A percentile compares a stretch with the other conserved stretches of the same genome.
phyloP scores from a whole-genome alignment of 352 stramenopile genomes.

The Phytophthora megakarya region DNA sequence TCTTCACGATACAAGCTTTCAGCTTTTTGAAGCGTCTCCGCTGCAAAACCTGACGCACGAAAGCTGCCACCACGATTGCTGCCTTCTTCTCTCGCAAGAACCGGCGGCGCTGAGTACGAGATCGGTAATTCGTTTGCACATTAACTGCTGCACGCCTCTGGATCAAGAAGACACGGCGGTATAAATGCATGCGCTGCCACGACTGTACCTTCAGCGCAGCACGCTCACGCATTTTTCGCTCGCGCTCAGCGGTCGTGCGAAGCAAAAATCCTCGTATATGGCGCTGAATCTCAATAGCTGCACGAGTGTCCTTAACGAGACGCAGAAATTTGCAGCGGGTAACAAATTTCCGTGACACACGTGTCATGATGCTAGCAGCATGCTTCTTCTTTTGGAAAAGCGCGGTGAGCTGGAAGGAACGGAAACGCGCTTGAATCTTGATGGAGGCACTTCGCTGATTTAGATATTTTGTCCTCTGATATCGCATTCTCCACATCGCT shows the following conservation, averaged over 20 bases:
- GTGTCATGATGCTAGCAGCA: constrained; percentile 46
- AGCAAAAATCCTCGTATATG: constrained; percentile 59
- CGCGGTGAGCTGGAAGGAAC: constrained; percentile 35
- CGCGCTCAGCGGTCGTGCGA: constrained; percentile 64
- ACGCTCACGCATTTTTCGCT: constrained; percentile 52
- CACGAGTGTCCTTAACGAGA: constrained; percentile 41
- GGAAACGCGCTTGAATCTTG: constrained; percentile 44
- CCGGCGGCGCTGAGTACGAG: constrained; percentile 39
- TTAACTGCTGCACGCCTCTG: constrained; percentile 36
- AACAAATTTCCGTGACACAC: constrained; percentile 44
- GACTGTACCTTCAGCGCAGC: constrained; percentile 51
- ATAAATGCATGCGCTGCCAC: constrained; percentile 60
- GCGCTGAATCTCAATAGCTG: constrained; percentile 48
- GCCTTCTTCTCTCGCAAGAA: constrained; percentile 58
- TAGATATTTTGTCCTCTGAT: constrained; percentile 38
- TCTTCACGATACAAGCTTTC: constrained; percentile 68
- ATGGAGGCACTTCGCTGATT: constrained; percentile 33
- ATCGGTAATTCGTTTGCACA: constrained; percentile 59
- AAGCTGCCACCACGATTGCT: constrained; percentile 66
- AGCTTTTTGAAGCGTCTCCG: constrained; percentile 62
- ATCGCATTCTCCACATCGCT: constrained; percentile 58
- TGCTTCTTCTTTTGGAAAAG: constrained; percentile 37
- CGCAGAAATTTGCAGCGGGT: constrained; percentile 47
- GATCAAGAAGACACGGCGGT: constrained; percentile 36
- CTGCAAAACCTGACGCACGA: constrained; percentile 73